Evolutionary conservation across 2,329 filamentous ascomycete species (phyloP).

Genomic region (Teratosphaeria nubilosa): DNA sequence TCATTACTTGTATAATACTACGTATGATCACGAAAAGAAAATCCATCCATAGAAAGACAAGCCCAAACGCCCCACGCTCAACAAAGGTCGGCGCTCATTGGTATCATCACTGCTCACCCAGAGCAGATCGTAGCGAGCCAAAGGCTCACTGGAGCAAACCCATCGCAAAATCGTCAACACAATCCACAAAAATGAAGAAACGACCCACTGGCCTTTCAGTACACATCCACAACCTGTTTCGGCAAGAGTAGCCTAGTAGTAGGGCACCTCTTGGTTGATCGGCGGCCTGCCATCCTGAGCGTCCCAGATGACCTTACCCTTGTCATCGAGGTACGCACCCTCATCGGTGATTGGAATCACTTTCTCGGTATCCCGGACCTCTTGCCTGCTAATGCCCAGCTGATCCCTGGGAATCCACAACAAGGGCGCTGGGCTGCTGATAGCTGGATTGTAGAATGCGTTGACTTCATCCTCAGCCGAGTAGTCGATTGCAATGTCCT

Average conservation of each 20-base stretch:
- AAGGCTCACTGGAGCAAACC: not conserved
- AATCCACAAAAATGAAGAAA: not conserved
- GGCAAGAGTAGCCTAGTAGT: constrained; percentile 29
- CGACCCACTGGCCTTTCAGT: not conserved
- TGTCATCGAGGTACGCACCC: constrained; percentile 59
- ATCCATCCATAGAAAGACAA: not conserved
- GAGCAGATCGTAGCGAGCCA: not conserved
- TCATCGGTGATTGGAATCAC: constrained; percentile 75
- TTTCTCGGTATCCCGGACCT: constrained; percentile 60
- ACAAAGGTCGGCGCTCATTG: not conserved
- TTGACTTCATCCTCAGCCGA: constrained; percentile 50
- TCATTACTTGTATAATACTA: not conserved
- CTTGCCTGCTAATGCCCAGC: constrained; percentile 65
- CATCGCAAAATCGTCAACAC: not conserved
- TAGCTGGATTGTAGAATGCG: constrained; percentile 65
- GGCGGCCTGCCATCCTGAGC: constrained; percentile 46
- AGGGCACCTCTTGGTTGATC: constrained; percentile 48
- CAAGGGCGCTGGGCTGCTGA: constrained; percentile 52
- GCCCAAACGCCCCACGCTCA: not conserved
- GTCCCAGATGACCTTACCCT: constrained; percentile 55
- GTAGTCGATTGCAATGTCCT: constrained; percentile 50
- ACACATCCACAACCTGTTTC: not conserved
- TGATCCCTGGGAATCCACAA: constrained; percentile 79
- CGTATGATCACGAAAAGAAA: not conserved
- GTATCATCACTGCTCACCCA: not conserved